Percentiles rank a stretch among this genome's conserved stretches.
Conservation (phyloP, 2,329 filamentous ascomycete genomes). For the Apiospora malaysiana region DNA sequence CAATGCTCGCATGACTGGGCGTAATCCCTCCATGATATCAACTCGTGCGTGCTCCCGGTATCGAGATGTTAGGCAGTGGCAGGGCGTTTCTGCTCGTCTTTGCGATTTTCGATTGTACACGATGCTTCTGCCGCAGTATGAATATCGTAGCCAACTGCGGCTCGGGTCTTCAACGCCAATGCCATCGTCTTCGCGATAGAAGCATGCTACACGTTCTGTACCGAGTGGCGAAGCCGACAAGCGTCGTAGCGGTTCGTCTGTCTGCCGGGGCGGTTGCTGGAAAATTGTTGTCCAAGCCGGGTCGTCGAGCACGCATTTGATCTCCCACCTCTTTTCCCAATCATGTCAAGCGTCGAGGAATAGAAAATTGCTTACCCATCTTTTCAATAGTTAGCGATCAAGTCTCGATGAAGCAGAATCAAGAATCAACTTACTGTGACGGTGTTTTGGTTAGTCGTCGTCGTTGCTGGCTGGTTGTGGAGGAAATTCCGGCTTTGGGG, state of each 20-base stretch:
- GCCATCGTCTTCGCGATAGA: not conserved
- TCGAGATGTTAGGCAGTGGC: not conserved
- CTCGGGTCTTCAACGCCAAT: not conserved
- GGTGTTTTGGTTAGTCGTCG: conserved; percentile 25
- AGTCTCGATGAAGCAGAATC: conserved; percentile 9
- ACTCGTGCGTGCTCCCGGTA: not conserved
- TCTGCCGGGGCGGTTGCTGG: not conserved
- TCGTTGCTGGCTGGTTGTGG: conserved; percentile 19
- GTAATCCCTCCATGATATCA: not conserved
- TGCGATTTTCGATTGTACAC: not conserved
- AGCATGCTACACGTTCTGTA: not conserved
- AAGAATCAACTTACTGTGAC: conserved; percentile 31
- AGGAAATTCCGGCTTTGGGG: conserved; percentile 19
- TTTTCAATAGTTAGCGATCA: conserved; percentile 50
- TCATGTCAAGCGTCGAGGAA: conserved; percentile 4
- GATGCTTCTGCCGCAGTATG: not conserved
- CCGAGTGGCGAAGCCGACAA: too few species aligned
- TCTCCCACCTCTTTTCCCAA: conserved; percentile 8
- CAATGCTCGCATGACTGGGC: not conserved
- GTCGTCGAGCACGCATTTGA: not conserved
- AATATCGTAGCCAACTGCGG: not conserved
- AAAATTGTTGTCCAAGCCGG: conserved; percentile 4
- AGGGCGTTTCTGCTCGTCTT: not conserved
- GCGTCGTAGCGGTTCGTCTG: not conserved
- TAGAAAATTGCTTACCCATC: conserved; percentile 63